Conservation (phyloP, 371 early-diverging fungal genomes). For the Mucor plumbeus region DNA sequence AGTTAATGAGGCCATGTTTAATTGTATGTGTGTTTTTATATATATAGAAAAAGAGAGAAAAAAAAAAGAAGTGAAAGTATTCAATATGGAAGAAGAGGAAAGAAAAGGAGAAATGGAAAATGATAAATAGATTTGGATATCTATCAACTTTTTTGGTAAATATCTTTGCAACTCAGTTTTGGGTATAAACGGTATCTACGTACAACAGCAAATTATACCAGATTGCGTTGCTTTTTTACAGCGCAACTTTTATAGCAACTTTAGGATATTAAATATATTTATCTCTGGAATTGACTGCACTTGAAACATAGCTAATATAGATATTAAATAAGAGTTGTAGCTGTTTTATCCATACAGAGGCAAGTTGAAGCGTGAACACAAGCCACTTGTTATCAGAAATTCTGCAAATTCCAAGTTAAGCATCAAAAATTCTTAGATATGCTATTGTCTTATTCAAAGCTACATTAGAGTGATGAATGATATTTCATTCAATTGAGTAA, state of each 20-base stretch:
- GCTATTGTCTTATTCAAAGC: too few relatives aligned
- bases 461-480: too few relatives aligned
- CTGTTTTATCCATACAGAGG: too few relatives aligned
- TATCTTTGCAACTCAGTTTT: constrained; percentile 4
- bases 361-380: too few relatives aligned
- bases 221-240: neutral
- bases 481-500: too few relatives aligned
- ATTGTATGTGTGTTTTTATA: neutral
- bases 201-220: neutral
- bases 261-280: too few relatives aligned
- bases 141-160: neutral
- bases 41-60: neutral
- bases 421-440: too few relatives aligned
- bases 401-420: too few relatives aligned
- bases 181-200: neutral
- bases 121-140: neutral
- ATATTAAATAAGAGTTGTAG: too few relatives aligned
- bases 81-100: constrained; percentile 9
- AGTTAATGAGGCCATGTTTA: constrained; percentile 20
- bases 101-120: neutral
- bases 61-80: constrained; percentile 10
- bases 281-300: too few relatives aligned
- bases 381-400: too few relatives aligned
- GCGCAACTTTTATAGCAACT: neutral
- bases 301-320: too few relatives aligned